Evolutionary conservation across 805 yeast genomes (phyloP), one percentile per base, ranked within the genome.

Genomic region (Kodamaea jinghongensis): DNA sequence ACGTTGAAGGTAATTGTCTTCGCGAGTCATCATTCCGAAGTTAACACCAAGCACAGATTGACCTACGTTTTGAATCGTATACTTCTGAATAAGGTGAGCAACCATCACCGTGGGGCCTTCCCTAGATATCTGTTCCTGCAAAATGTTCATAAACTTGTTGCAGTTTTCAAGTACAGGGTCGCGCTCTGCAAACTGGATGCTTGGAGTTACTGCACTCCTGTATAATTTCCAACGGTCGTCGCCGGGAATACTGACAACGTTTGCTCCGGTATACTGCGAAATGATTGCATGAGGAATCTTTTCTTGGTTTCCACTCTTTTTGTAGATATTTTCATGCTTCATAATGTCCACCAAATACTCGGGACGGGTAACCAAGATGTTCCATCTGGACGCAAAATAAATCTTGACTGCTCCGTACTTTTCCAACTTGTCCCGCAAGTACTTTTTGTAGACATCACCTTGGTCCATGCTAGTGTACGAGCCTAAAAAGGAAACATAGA

Each of bases 381-480:
- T 79, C 84, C 84, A 79, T 42, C 79, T 65, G 1, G 80, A 75
- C 4, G 78, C 84, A 60, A 78, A 79, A 50, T 70, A 79, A 4
- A 78, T 62, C 52, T 78, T 78, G 0, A 73, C 83, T 0, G 82
- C 82, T 0, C 84, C 84, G 50, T 70, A 59, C 35, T 63, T 67
- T 44, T 76, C 78, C 35, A 76, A 49, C 28, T 72, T 68, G 4
- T 63, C 63, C 31, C 67, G 60, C 28, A 76, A 54, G 48, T 70
- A 78, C 8, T 29, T 36, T 7, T 70, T 54, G 53, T 63, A 78
- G 6, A 78, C 61, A 17, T 74, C 65, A 22, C 60, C 50, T 48
- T 79, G 83, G 47, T 78, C 83, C 47, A 72, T 50, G 2, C 55
- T 50, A 1, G 72, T 64, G 23, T 67, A 55, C 0, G 67, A 46